Percentiles rank a stretch among this genome's conserved stretches.
These are phyloP conservation scores for Odonthalia washingtoniensis DNA, from an alignment of 31 red algal species.

Conservation along the genomic window DNA sequence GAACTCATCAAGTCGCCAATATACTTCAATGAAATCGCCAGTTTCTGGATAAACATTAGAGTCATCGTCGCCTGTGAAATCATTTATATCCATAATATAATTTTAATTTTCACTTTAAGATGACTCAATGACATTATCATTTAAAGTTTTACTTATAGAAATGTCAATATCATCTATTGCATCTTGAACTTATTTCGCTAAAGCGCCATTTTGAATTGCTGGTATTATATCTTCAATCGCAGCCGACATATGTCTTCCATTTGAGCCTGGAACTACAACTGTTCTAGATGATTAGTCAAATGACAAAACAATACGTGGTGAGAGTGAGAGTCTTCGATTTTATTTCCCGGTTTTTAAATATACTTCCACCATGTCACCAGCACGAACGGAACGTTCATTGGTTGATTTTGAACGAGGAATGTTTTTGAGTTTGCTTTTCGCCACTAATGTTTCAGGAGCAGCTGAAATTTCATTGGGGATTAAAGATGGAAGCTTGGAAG, in stretches of 20 bases:
- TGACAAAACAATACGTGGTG: neutral
- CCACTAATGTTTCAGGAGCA: neutral
- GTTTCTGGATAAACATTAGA: neutral
- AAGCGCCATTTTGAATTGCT: neutral
- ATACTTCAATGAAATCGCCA: neutral
- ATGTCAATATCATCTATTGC: neutral
- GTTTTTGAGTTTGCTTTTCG: neutral
- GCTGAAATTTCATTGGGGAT: neutral
- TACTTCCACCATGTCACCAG: conserved; percentile 6
- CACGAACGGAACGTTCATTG: neutral
- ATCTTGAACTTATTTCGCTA: neutral
- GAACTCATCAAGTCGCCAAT: neutral
- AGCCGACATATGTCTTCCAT: neutral
- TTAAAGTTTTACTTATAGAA: neutral
- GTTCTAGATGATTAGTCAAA: neutral
- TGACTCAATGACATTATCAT: neutral
- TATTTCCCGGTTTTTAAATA: neutral
- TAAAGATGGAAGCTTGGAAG: neutral
- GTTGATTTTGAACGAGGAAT: neutral
- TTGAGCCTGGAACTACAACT: too few relatives aligned
- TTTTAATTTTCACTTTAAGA: neutral
- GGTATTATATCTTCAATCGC: neutral
- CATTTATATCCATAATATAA: neutral
- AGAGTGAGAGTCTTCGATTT: neutral
- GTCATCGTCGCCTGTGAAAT: neutral